These are phyloP conservation scores for Argentina anserina DNA, from an alignment of 306 rosid genomes.

Conservation along the genomic window DNA sequence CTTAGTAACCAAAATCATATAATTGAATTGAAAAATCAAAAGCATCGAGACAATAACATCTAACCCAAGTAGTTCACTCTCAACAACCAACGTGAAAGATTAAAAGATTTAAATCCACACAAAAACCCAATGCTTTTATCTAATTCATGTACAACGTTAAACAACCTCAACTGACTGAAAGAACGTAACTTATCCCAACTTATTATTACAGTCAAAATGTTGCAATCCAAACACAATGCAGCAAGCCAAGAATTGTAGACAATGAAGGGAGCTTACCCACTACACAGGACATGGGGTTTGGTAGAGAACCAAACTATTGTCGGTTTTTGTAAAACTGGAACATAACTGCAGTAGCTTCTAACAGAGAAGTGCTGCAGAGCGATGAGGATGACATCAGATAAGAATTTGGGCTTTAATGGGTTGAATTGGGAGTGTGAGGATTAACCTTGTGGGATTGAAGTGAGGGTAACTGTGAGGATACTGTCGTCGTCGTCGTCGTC, in stretches of 20 bases:
- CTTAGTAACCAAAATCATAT: constrained; percentile 1
- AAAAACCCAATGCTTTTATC: background rate
- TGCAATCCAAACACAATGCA: background rate
- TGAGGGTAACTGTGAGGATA: background rate
- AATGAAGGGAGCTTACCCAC: background rate
- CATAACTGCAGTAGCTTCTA: background rate
- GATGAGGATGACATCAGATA: background rate
- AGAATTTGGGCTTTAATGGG: background rate
- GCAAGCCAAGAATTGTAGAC: background rate
- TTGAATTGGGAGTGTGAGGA: background rate
- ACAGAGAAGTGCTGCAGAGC: background rate
- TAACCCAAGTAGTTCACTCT: background rate
- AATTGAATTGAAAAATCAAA: too few species aligned
- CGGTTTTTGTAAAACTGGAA: background rate
- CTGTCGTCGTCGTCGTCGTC: background rate
- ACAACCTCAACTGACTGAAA: background rate
- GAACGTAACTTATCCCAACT: background rate
- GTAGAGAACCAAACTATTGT: background rate
- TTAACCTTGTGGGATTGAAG: background rate
- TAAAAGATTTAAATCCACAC: too few species aligned
- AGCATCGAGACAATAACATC: background rate
- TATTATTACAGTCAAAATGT: background rate
- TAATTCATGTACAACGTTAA: background rate
- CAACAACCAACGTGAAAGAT: background rate
- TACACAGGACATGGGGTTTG: background rate